Evolutionary conservation across 257 asterid genomes (phyloP), one percentile per base, ranked within the genome.

Genomic region (Oldenlandia corymbosa): DNA sequence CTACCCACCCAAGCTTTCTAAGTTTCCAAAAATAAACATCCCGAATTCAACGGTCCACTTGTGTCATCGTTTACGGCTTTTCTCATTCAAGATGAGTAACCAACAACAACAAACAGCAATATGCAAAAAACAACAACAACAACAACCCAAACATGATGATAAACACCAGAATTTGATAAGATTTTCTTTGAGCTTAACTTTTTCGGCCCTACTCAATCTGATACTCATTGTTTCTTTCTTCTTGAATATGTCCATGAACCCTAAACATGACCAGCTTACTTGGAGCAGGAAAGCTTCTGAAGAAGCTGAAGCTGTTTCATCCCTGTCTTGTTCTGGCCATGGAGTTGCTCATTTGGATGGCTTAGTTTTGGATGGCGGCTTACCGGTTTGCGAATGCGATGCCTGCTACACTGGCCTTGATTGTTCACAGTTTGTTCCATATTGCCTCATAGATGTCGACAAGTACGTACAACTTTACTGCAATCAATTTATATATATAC

Each of bases 311-410:
- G 75, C 72, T 10, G 79, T 73, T 17, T 91, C 94, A 0, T 55
- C 72, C 9, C 30, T 80, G 1, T 42, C 74, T 13, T 88, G 95
- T 31, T 84, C 92, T 2, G 88, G 82, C 16, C 83, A 86, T 75
- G 96, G 96, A 58, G 72, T 70, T 63, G 90, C 88, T 32, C 78
- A 61, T 68, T 18, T 75, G 56, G 83, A 77, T 68, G 90, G 90
- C 39, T 11, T 62, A 7, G 58, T 49, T 31, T 7, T 41, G 8
- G 65, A 20, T 13, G 73, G 72, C 28, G 79, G 76, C 1, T 63
- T 52, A 17, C 84, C 83, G 10, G 31, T 76, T 28, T 88, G 96
- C 57, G 94, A 85, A 76, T 80, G 88, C 61, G 59, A 73, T 54
- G 48, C 75, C 6, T 87, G 95, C 71, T 87, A 76, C 62, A 65